Evolutionary conservation across 805 yeast genomes (phyloP), one percentile per base, ranked within the genome.

Genomic region (Metschnikowia proteae): DNA sequence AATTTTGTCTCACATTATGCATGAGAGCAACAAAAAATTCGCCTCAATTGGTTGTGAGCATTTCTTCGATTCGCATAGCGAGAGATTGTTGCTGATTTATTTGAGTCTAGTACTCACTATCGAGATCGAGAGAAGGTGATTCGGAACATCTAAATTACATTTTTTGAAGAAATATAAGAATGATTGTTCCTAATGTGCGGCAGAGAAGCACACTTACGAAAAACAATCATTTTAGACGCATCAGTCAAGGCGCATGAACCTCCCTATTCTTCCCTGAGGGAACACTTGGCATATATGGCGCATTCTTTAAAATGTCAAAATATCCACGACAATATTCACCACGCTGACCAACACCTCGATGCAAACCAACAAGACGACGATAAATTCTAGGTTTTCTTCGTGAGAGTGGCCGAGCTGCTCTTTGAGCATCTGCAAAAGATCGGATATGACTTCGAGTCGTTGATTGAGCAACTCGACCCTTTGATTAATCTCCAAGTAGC

Each of bases 381-480:
- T 86, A 57, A 88, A 84, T 62, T 92, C 98, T 54, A 92, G 74
- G 57, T 89, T 89, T 66, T 91, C 97, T 67, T 87, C 80, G 60
- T 91, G 95, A 1, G 94, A 85, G 66, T 92, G 98, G 1, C 97
- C 97, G 59, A 92, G 75, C 68, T 94, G 99, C 63, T 94, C 99
- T 66, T 94, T 94, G 60, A 94, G 78, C 97, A 94, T 91, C 63
- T 91, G 97, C 54, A 94, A 71, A 59, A 94, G 75, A 68, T 94
- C 99, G 5, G 92, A 82, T 47, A 94, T 89, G 11, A 94, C 98
- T 64, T 94, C 99, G 30, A 94, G 70, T 55, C 99, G 77, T 63
- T 94, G 97, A 63, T 94, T 94, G 46, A 94, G 71, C 48, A 94
- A 71, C 26, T 90, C 84, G 0, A 92, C 98, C 42, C 99, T 74